Base-by-base conservation (phyloP, 2,329 filamentous ascomycete species). In the Neocucurbitaria cava region DNA sequence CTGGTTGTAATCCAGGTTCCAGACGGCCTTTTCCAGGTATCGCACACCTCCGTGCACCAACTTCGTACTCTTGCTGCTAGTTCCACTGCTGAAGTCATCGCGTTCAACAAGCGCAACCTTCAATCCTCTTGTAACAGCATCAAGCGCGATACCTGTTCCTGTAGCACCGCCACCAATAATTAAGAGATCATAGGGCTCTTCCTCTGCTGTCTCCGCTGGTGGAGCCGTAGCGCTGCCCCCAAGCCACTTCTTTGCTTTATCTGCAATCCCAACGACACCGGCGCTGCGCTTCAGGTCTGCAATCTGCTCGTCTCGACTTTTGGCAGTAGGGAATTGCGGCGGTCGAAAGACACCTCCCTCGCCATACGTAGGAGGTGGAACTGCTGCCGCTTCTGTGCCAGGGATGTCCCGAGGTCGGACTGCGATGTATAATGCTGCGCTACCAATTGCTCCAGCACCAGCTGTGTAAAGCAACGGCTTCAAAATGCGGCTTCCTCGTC, bases 41-140 rank as follows among this genome's bases (percentile, higher is more conserved):
- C 90, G 85, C 55, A 95, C 91, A 70, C 90, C 90, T 64, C 90
- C 90, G 76, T 95, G 90, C 17, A 95, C 91, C 48, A 95, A 82
- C 78, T 95, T 95, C 44, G 90, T 95, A 78, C 89, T 92, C 80
- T 94, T 94, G 76, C 89, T 91, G 79, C 89, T 92, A 36, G 90
- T 94, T 26, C 91, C 90, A 58, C 88, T 84, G 65, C 88, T 88
- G 74, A 94, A 95, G 76, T 95, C 90, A 74, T 94, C 91, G 58
- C 90, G 83, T 78, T 95, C 90, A 15, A 95, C 89, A 46, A 93
- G 78, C 11, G 91, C 90, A 54, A 95, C 90, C 77, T 88, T 91
- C 67, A 94, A 79, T 1, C 90, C 90, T 64, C 90, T 84, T 2
- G 90, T 93, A 20, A 87, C 89, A 31, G 90, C 90, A 76, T 95